Evolutionary conservation across 306 rosid species (phyloP).

Genomic region (Pueraria montana): DNA sequence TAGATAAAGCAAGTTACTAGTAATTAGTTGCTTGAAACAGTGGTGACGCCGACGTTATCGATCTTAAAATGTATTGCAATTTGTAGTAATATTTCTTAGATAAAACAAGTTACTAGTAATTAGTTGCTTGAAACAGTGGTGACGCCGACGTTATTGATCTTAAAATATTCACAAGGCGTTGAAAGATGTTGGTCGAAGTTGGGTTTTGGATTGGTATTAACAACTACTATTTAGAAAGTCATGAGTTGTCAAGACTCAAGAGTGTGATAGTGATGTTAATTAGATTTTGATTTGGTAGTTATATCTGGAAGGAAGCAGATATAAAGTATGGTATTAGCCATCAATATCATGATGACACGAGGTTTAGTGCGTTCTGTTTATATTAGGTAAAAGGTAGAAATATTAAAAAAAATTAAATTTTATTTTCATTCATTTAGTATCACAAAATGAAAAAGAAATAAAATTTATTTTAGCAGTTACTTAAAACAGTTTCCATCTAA

Average conservation of each 20-base stretch:
- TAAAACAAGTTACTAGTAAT: too few relatives aligned
- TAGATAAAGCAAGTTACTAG: too few relatives aligned
- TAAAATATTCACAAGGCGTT: too few relatives aligned
- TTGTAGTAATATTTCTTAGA: too few relatives aligned
- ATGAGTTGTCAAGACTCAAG: background rate
- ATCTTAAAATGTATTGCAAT: too few relatives aligned
- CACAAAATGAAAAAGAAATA: background rate
- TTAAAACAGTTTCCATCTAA: background rate
- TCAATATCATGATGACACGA: background rate
- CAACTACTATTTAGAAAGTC: background rate
- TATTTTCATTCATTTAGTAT: background rate
- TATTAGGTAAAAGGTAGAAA: background rate
- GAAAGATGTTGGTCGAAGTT: slow-evolving; percentile 3
- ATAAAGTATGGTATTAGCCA: too few relatives aligned
- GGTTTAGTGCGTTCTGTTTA: too few relatives aligned
- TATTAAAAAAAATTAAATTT: background rate
- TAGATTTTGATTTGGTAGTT: slow-evolving; percentile 20
- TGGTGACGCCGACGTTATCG: too few relatives aligned
- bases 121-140: too few relatives aligned
- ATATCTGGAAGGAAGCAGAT: background rate
- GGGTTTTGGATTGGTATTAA: background rate
- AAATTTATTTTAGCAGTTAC: background rate
- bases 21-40: too few relatives aligned
- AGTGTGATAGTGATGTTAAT: slow-evolving; percentile 36
- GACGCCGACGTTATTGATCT: too few relatives aligned